phyloP scores from a whole-genome alignment of 1,284 basidiomycete genomes.

The Pyrrhoderma noxium region DNA sequence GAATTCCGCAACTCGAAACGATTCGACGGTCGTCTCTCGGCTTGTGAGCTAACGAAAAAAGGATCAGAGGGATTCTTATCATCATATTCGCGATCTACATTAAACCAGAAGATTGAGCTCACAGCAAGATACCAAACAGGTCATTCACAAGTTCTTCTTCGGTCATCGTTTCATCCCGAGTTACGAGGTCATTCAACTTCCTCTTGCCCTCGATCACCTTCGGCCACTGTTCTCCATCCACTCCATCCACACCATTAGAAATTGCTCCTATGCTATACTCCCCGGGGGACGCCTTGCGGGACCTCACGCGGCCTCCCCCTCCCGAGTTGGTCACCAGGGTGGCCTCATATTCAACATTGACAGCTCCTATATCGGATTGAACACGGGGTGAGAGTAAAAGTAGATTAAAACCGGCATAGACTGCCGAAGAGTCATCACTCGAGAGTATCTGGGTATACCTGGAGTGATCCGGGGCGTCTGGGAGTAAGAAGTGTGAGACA shows the following conservation, averaged over 20 bases:
- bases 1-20: slow-evolving; percentile 12
- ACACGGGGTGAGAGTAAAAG: slow-evolving; percentile 43
- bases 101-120: neutral
- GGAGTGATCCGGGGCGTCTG: slow-evolving; percentile 33
- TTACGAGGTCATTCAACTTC: slow-evolving; percentile 37
- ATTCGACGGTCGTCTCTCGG: slow-evolving; percentile 9
- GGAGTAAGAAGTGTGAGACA: slow-evolving; percentile 57
- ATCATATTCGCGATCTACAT: neutral
- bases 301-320: slow-evolving; percentile 49
- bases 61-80: slow-evolving; percentile 3
- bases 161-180: neutral
- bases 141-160: slow-evolving; percentile 47
- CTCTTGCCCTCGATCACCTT: slow-evolving; percentile 56
- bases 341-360: slow-evolving; percentile 40
- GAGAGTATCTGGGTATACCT: slow-evolving; percentile 38
- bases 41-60: neutral
- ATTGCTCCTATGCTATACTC: slow-evolving; percentile 50
- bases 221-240: slow-evolving; percentile 54
- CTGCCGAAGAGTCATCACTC: slow-evolving; percentile 29
- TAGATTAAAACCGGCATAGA: slow-evolving; percentile 73
- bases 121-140: slow-evolving; percentile 62
- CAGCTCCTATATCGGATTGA: slow-evolving; percentile 20
- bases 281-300: slow-evolving; percentile 40
- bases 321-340: slow-evolving; percentile 61
- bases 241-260: slow-evolving; percentile 65